These are phyloP conservation scores for Chytriomyces confervae DNA, from an alignment of 192 early-diverging fungal genomes.

Conservation along the genomic window DNA sequence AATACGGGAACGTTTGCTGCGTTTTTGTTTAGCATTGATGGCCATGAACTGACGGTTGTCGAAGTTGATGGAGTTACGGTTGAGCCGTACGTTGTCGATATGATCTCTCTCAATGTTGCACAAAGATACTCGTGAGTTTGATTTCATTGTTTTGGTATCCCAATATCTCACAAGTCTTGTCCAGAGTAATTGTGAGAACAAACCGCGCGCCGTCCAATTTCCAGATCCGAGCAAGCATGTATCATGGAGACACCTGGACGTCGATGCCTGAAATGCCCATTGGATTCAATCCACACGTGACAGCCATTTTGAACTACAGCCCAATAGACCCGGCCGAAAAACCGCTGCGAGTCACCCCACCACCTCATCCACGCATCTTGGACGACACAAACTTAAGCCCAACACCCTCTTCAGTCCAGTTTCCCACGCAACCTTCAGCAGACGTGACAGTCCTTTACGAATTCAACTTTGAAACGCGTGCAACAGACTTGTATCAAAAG, in stretches of 20 bases:
- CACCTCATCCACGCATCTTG: background rate
- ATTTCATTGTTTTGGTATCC: background rate
- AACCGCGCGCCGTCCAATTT: conserved; percentile 6
- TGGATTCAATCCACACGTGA: conserved; percentile 21
- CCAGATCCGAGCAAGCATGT: conserved; percentile 26
- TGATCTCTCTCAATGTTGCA: conserved; percentile 48
- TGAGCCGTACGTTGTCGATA: conserved; percentile 45
- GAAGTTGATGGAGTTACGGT: conserved; percentile 58
- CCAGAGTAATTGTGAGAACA: conserved; percentile 19
- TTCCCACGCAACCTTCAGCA: background rate
- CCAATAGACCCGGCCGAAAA: background rate
- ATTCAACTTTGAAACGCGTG: conserved; percentile 11
- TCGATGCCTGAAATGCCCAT: conserved; percentile 5
- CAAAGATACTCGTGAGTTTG: conserved; percentile 53
- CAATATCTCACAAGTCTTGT: background rate
- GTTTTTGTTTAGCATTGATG: conserved; percentile 52
- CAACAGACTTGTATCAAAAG: conserved; percentile 23
- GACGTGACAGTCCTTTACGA: conserved; percentile 13
- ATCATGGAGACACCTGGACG: conserved; percentile 37
- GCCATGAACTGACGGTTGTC: conserved; percentile 60
- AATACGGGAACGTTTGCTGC: conserved; percentile 51
- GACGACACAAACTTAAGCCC: conserved; percentile 8
- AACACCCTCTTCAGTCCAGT: background rate
- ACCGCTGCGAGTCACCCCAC: background rate
- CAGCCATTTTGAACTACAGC: conserved; percentile 27